Conservation (phyloP, 192 early-diverging fungal species). For the Spizellomyces punctatus region DNA sequence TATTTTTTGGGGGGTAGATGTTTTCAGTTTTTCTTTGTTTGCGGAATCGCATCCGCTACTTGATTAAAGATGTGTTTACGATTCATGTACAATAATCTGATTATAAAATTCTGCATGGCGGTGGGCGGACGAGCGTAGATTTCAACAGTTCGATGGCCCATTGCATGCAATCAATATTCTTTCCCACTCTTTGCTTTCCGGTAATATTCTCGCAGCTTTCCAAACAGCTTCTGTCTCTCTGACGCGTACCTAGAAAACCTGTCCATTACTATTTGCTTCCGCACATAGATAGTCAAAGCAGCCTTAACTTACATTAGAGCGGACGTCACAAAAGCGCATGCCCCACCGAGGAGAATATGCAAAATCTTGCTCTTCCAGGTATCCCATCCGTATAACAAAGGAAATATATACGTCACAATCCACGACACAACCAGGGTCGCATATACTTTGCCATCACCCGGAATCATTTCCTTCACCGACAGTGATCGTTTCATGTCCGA, state of each 20-base stretch:
- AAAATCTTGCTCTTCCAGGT: background rate
- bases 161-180: background rate
- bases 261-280: too few species aligned
- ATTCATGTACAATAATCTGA: too few species aligned
- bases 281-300: too few species aligned
- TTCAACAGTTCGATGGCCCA: too few species aligned
- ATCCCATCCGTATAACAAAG: background rate
- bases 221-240: background rate
- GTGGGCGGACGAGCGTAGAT: too few species aligned
- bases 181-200: background rate
- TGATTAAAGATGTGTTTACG: too few species aligned
- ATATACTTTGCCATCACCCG: background rate
- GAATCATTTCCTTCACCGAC: background rate
- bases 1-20: too few species aligned
- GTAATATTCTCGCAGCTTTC: background rate
- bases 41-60: too few species aligned
- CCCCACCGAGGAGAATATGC: background rate
- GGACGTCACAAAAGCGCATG: background rate
- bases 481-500: background rate
- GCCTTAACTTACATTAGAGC: background rate
- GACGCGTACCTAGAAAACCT: background rate
- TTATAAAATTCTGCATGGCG: too few species aligned
- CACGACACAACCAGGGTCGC: background rate
- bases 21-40: too few species aligned
- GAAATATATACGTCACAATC: background rate